A percentile compares a stretch with the other conserved stretches of the same genome.
Evolutionary conservation across 768 basidiomycete species (phyloP).

Genomic region (Cyathus striatus): DNA sequence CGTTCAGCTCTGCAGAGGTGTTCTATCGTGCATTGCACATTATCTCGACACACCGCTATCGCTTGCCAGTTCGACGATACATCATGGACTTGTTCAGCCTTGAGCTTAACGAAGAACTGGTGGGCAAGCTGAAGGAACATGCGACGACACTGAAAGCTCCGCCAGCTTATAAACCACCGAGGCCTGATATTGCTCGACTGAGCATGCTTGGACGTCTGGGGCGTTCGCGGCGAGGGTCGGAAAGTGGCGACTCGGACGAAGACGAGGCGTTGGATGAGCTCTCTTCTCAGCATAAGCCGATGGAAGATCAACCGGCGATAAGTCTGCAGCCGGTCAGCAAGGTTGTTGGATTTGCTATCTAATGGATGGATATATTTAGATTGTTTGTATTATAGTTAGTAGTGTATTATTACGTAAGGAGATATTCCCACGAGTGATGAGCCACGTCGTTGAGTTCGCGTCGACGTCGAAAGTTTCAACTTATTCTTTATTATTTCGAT

Average conservation of each 20-base stretch:
- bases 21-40: slow-evolving; percentile 84
- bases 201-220: slow-evolving; percentile 59
- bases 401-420: too few species aligned
- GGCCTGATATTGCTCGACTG: slow-evolving; percentile 27
- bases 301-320: slow-evolving; percentile 47
- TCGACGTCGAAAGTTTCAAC: too few species aligned
- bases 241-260: slow-evolving; percentile 52
- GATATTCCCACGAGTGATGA: too few species aligned
- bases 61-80: slow-evolving; percentile 88
- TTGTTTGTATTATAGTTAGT: too few species aligned
- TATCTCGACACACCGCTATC: slow-evolving; percentile 86
- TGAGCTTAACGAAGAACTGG: slow-evolving; percentile 61
- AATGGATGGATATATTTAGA: too few species aligned
- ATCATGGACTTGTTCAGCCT: slow-evolving; percentile 92
- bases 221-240: slow-evolving; percentile 43
- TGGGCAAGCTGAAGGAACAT: slow-evolving; percentile 48
- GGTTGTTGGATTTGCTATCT: slow-evolving; percentile 52
- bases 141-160: slow-evolving; percentile 45
- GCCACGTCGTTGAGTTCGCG: too few species aligned
- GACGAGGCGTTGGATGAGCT: slow-evolving; percentile 49
- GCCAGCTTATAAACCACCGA: slow-evolving; percentile 36
- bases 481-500: too few species aligned
- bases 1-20: slow-evolving; percentile 75
- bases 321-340: slow-evolving; percentile 53
- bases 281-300: slow-evolving; percentile 26